phyloP scores from a whole-genome alignment of 1,139 yeast genomes.

The Entelexis sorbosivorans region DNA sequence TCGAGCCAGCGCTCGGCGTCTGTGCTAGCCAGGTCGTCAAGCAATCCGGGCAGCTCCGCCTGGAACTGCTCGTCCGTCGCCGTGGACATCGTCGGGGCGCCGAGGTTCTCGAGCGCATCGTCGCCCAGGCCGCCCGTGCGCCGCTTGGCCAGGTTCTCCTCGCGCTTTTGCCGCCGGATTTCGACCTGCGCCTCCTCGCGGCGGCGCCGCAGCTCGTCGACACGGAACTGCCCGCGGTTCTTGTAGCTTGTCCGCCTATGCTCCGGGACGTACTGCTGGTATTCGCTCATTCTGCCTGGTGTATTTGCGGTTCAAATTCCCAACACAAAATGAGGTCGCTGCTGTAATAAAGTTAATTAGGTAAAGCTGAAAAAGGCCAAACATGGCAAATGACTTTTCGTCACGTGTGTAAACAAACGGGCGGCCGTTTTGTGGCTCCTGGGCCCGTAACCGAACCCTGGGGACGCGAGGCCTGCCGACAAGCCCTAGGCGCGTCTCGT shows the following conservation, averaged over 20 bases:
- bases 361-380: conserved; percentile 7
- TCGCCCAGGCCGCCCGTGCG: conserved; percentile 46
- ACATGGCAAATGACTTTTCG: conserved; percentile 1
- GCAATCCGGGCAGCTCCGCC: conserved; percentile 69
- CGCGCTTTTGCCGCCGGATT: conserved; percentile 90
- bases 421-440: conserved; percentile 2
- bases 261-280: conserved; percentile 86
- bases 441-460: conserved; percentile 4
- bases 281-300: conserved; percentile 44
- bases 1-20: conserved; percentile 74
- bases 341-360: conserved; percentile 2
- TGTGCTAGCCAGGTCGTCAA: conserved; percentile 60
- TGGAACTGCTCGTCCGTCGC: conserved; percentile 24
- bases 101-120: conserved; percentile 30
- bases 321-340: conserved; percentile 4
- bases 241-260: conserved; percentile 95
- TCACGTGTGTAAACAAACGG: conserved; percentile 6
- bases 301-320: background rate
- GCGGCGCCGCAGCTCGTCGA: conserved; percentile 94
- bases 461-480: background rate
- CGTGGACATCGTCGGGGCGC: conserved; percentile 37
- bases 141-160: conserved; percentile 86
- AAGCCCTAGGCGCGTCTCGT: no score
- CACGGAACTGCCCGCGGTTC: conserved; percentile 86
- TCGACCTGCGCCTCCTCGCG: conserved; percentile 97